Percentiles rank a stretch among this genome's conserved stretches.
Conservation (phyloP, 495 filamentous ascomycete genomes). For the Aspergillus cristatus region DNA sequence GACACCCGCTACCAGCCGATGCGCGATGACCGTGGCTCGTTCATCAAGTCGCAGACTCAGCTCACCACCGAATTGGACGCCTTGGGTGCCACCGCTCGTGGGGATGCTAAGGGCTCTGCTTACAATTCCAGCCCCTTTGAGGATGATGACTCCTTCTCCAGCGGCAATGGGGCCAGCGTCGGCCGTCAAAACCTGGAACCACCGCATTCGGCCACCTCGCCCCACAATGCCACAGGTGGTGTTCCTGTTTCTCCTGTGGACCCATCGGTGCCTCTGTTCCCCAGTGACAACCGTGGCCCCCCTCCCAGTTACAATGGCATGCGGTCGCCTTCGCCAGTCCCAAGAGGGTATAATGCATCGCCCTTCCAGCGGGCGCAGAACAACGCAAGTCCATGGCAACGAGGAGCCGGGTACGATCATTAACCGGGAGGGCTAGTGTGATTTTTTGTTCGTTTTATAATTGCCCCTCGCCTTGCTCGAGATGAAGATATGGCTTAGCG, state of each 20-base stretch:
- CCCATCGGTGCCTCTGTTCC: constrained; percentile 54
- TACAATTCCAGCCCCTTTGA: constrained; percentile 64
- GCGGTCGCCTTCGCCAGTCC: constrained; percentile 28
- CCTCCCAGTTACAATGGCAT: constrained; percentile 19
- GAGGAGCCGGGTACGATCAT: constrained; percentile 58
- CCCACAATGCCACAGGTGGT: background rate
- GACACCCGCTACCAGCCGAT: constrained; percentile 95
- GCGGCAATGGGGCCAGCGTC: constrained; percentile 29
- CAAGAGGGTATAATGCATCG: constrained; percentile 22
- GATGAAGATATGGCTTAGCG: constrained; percentile 41
- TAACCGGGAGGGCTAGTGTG: constrained; percentile 19
- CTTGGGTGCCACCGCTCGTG: constrained; percentile 83
- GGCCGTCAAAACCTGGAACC: constrained; percentile 22
- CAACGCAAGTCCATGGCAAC: constrained; percentile 56
- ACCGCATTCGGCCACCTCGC: constrained; percentile 3
- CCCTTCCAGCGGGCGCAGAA: constrained; percentile 40
- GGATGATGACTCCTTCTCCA: constrained; percentile 63
- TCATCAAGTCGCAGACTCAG: constrained; percentile 95
- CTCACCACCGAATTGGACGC: constrained; percentile 88
- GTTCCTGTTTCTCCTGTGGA: constrained; percentile 47
- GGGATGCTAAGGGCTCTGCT: constrained; percentile 61
- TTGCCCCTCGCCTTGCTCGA: constrained; percentile 19
- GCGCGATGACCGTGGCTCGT: constrained; percentile 91
- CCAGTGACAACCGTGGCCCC: constrained; percentile 33
- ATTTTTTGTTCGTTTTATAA: constrained; percentile 10